Percentiles rank a stretch among this genome's conserved stretches.
Conservation (phyloP, 139 green algal genomes). For the Pleodorina starrii region DNA sequence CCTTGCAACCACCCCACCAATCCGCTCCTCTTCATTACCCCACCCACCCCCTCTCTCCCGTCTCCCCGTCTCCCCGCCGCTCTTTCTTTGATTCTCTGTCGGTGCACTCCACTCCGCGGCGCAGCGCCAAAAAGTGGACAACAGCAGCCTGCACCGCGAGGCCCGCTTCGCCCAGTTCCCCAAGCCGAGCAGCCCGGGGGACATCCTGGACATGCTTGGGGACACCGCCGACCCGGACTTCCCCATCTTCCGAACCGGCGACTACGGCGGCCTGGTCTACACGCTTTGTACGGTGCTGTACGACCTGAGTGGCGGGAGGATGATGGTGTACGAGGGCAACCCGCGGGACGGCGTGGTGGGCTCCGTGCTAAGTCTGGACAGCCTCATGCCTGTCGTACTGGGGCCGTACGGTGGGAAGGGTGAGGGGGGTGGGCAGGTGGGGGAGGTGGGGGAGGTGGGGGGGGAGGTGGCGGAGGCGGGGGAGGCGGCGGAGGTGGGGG, state of each 20-base stretch:
- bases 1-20: too few species aligned
- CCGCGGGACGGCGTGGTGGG: not conserved
- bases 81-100: too few species aligned
- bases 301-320: not conserved
- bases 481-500: not conserved
- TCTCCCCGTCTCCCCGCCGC: too few species aligned
- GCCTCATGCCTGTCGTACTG: constrained; percentile 5
- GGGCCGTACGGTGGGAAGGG: too few species aligned
- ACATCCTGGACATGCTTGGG: constrained; percentile 39
- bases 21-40: too few species aligned
- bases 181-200: not conserved
- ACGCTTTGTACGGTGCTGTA: constrained; percentile 51
- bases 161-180: constrained; percentile 32
- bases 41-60: too few species aligned
- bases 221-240: constrained; percentile 42
- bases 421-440: not conserved
- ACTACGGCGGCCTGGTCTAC: constrained; percentile 33
- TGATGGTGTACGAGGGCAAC: constrained; percentile 45
- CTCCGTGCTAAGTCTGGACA: not conserved
- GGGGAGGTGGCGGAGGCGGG: not conserved
- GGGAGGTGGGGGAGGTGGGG: not conserved
- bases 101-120: too few species aligned
- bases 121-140: constrained; percentile 27
- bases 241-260: constrained; percentile 44
- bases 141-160: constrained; percentile 36